Conservation (phyloP, 306 rosid genomes). For the Vigna angularis region DNA sequence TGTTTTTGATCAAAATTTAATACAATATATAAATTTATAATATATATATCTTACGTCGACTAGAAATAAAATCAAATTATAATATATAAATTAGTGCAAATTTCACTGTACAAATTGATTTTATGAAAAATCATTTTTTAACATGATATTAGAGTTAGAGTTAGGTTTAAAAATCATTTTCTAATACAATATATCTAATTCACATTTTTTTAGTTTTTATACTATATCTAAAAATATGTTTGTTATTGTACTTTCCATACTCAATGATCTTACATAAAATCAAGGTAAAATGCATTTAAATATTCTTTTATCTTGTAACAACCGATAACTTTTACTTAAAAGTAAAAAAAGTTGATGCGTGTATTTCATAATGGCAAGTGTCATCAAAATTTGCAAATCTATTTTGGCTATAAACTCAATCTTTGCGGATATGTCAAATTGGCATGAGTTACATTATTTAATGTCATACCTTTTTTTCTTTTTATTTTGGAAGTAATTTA, state of each 20-base stretch:
- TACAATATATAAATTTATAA: no score
- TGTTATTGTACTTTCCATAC: not conserved
- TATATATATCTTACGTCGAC: no score
- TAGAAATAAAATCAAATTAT: no score
- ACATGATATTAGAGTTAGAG: no score
- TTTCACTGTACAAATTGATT: no score
- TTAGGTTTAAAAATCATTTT: no score
- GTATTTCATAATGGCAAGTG: not conserved
- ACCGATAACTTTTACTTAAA: conserved; percentile 1
- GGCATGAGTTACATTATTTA: not conserved
- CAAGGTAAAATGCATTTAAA: no score
- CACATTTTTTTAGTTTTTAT: not conserved
- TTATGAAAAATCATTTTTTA: no score
- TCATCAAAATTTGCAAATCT: not conserved
- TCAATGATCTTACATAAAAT: no score
- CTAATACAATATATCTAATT: not conserved
- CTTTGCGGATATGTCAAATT: not conserved
- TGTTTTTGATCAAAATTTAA: not conserved
- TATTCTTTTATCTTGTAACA: not conserved
- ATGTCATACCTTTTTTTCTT: not conserved
- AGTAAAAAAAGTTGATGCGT: not conserved
- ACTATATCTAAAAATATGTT: not conserved
- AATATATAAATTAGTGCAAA: no score
- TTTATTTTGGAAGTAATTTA: not conserved
- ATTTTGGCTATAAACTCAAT: conserved; percentile 3